Percentiles rank a stretch among this genome's conserved stretches.
Evolutionary conservation across 176 grass and related monocot genomes (phyloP).

Genomic region (Zoysia pacifica): DNA sequence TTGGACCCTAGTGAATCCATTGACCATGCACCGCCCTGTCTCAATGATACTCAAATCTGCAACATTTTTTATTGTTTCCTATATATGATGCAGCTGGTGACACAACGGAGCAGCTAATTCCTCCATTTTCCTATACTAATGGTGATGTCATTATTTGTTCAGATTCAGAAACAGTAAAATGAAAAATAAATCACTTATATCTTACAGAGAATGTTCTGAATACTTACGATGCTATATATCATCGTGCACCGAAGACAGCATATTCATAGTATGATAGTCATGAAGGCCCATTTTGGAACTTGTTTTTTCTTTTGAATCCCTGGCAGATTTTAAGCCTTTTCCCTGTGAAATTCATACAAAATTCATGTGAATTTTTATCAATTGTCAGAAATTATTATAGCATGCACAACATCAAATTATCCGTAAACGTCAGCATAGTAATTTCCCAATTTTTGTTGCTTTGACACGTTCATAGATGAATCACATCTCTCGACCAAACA

Average conservation of each 20-base stretch:
- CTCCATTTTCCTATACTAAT: background rate
- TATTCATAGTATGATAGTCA: background rate
- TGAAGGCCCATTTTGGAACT: background rate
- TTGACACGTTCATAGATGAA: background rate
- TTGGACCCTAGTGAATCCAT: conserved; percentile 8
- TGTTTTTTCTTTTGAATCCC: background rate
- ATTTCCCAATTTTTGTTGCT: background rate
- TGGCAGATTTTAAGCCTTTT: no score
- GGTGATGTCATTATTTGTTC: background rate
- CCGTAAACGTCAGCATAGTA: background rate
- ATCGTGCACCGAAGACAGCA: background rate
- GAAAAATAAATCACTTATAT: no score
- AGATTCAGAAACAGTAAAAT: no score
- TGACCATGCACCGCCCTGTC: background rate
- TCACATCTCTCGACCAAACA: background rate
- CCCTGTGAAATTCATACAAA: background rate
- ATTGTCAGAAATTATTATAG: background rate
- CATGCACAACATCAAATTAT: background rate
- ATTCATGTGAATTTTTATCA: background rate
- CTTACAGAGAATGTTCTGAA: no score
- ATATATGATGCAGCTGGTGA: background rate
- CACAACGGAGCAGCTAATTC: background rate
- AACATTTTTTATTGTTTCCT: background rate
- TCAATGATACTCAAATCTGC: background rate
- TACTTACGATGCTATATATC: background rate